Base-by-base conservation (phyloP, 2,329 filamentous ascomycete genomes). In the Nemania serpens region DNA sequence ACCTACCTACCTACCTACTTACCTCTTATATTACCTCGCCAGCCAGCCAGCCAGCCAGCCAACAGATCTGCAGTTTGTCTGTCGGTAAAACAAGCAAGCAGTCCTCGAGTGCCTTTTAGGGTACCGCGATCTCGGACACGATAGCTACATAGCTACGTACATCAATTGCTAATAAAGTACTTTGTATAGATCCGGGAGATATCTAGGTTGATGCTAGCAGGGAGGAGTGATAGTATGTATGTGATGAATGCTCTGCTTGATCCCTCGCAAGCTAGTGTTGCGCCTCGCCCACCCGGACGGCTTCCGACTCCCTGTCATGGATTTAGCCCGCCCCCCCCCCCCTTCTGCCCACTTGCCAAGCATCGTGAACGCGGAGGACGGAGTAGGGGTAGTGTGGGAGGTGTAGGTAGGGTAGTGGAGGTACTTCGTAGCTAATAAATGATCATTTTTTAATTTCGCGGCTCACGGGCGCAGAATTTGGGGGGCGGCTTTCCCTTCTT, bases 321-420 rank as follows among this genome's bases (percentile, higher is more conserved):
- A 55, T 37, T 51, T 55, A 42, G 36, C 55, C 47, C 22, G 50
- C 49, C 47, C 22, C n/a, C 6, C 52, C 52, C 34, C 39, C 22
- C 20, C 4, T 55, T 59, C 41, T 43, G 37, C 52, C 42, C 56
- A 51, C 56, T 43, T 45, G 47, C 50, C 56, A 62, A 56, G 55
- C 51, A 62, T 62, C 60, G 60, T 62, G 60, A 62, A 54, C 56
- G 42, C 37, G 59, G 55, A 59, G 34, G 17, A 42, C 33, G 42
- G 59, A 50, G 59, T 43, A 55, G 7, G 25, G 7, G 25, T 29
- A 29, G n/a, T n/a, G n/a, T n/a, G n/a, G n/a, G n/a, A n/a, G n/a
- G n/a, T n/a, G n/a, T n/a, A n/a, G 4, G 43, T 55, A 51, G 5
- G 3, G 20, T 48, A 33, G 36, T 47, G 33, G 13, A 46, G 25